These are phyloP conservation scores for Schizonepeta tenuifolia DNA, from an alignment of 257 asterid genomes.

Conservation along the genomic window DNA sequence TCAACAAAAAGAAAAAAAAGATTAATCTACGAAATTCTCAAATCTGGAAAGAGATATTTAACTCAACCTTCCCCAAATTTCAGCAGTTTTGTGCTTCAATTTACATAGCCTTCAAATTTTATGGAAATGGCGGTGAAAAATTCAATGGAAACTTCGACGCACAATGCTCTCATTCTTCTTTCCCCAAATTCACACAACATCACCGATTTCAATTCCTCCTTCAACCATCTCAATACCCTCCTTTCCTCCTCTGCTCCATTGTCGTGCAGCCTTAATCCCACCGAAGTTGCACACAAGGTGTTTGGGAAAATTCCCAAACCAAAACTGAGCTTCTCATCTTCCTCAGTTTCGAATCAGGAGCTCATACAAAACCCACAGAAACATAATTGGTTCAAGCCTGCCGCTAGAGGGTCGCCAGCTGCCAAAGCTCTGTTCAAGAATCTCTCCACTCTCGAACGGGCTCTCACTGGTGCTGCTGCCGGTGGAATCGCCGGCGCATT, in stretches of 20 bases:
- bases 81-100: too few species aligned
- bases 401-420: constrained; percentile 59
- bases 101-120: too few species aligned
- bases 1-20: too few species aligned
- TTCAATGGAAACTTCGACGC: constrained; percentile 56
- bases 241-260: constrained; percentile 43
- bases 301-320: constrained; percentile 33
- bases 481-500: constrained; percentile 98
- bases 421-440: constrained; percentile 71
- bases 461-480: constrained; percentile 73
- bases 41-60: too few species aligned
- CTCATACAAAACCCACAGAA: constrained; percentile 37
- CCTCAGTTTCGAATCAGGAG: constrained; percentile 57
- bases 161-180: constrained; percentile 53
- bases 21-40: too few species aligned
- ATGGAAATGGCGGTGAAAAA: background rate
- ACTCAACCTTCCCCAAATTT: too few species aligned
- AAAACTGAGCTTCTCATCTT: constrained; percentile 56
- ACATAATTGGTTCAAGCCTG: constrained; percentile 61
- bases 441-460: constrained; percentile 80
- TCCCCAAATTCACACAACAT: constrained; percentile 42
- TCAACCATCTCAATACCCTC: constrained; percentile 68
- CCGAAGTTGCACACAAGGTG: constrained; percentile 12
- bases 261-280: constrained; percentile 34
- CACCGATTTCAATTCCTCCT: constrained; percentile 63